Percentiles rank a stretch among this genome's conserved stretches.
These are phyloP conservation scores for Talaromyces sp. DNA, from an alignment of 2,329 filamentous ascomycete genomes.

Conservation along the genomic window DNA sequence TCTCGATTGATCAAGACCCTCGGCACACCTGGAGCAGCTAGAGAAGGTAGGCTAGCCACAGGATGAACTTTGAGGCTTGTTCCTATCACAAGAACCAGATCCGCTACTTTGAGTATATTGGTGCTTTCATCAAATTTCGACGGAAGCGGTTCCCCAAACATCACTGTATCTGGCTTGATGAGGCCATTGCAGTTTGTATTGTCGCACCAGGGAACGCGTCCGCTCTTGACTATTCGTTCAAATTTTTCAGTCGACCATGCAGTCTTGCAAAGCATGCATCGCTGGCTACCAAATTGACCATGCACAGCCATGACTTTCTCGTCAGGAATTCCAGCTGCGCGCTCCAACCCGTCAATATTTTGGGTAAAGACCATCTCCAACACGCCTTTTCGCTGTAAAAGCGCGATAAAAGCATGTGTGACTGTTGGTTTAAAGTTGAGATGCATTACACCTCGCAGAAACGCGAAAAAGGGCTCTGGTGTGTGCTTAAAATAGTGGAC, in stretches of 20 bases:
- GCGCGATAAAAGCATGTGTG: slow-evolving; percentile 72
- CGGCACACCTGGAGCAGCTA: slow-evolving; percentile 54
- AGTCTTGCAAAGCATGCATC: slow-evolving; percentile 71
- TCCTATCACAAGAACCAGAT: slow-evolving; percentile 70
- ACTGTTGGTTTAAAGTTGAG: slow-evolving; percentile 77
- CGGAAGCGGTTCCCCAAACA: slow-evolving; percentile 69
- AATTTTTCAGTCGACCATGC: slow-evolving; percentile 64
- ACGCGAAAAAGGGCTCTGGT: slow-evolving; percentile 76
- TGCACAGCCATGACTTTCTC: slow-evolving; percentile 77
- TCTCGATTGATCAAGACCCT: slow-evolving; percentile 77
- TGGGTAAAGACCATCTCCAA: slow-evolving; percentile 83
- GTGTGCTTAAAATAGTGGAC: slow-evolving; percentile 73
- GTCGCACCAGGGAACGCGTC: slow-evolving; percentile 61
- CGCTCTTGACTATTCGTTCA: slow-evolving; percentile 57
- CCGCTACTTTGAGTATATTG: slow-evolving; percentile 50
- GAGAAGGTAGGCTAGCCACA: slow-evolving; percentile 66
- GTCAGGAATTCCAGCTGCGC: slow-evolving; percentile 68
- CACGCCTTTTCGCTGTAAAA: slow-evolving; percentile 66
- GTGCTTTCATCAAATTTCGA: slow-evolving; percentile 51
- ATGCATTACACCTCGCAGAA: slow-evolving; percentile 79
- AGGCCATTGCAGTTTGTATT: slow-evolving; percentile 58
- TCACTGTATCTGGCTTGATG: slow-evolving; percentile 82
- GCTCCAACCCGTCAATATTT: slow-evolving; percentile 85
- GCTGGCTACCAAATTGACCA: slow-evolving; percentile 77
- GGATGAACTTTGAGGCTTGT: slow-evolving; percentile 76